phyloP scores from a whole-genome alignment of 2,329 filamentous ascomycete species.

The Phaeosphaeriaceae sp. region DNA sequence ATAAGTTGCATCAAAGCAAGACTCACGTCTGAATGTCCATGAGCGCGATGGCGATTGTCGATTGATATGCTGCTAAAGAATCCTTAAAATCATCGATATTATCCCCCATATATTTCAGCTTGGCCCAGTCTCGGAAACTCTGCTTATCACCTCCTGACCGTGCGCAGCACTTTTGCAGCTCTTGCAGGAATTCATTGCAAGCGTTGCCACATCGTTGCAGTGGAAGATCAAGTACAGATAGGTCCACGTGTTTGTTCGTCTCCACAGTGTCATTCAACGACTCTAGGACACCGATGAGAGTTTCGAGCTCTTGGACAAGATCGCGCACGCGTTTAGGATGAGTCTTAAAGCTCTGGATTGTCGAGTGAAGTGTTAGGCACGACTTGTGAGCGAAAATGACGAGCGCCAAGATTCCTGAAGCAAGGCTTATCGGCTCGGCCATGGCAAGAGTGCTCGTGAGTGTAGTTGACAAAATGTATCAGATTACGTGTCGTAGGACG shows the following conservation, averaged over 20 bases:
- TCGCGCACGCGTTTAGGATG: slow-evolving; percentile 18
- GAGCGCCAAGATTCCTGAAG: slow-evolving; percentile 17
- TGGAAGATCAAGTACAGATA: slow-evolving; percentile 43
- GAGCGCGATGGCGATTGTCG: slow-evolving; percentile 46
- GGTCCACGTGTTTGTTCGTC: slow-evolving; percentile 7
- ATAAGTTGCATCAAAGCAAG: not conserved
- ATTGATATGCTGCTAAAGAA: slow-evolving; percentile 51
- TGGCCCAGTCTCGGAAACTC: slow-evolving; percentile 57
- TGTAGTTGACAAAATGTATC: not conserved
- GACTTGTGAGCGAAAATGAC: slow-evolving; percentile 16
- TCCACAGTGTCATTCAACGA: slow-evolving; percentile 14
- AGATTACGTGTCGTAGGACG: too few species aligned
- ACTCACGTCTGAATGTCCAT: slow-evolving; percentile 52
- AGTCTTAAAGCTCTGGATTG: slow-evolving; percentile 14
- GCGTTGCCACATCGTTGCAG: slow-evolving; percentile 52
- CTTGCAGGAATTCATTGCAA: slow-evolving; percentile 52
- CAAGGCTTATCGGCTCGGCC: slow-evolving; percentile 18
- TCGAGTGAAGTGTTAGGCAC: slow-evolving; percentile 15
- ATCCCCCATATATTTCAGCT: slow-evolving; percentile 54
- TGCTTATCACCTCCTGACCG: slow-evolving; percentile 28
- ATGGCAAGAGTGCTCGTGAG: slow-evolving; percentile 3
- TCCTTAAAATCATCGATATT: slow-evolving; percentile 52
- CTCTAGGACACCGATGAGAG: slow-evolving; percentile 13
- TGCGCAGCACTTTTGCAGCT: slow-evolving; percentile 45
- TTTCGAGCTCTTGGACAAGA: slow-evolving; percentile 17